Evolutionary conservation across 2,329 filamentous ascomycete genomes (phyloP).

Genomic region (Teratosphaeria viscida): DNA sequence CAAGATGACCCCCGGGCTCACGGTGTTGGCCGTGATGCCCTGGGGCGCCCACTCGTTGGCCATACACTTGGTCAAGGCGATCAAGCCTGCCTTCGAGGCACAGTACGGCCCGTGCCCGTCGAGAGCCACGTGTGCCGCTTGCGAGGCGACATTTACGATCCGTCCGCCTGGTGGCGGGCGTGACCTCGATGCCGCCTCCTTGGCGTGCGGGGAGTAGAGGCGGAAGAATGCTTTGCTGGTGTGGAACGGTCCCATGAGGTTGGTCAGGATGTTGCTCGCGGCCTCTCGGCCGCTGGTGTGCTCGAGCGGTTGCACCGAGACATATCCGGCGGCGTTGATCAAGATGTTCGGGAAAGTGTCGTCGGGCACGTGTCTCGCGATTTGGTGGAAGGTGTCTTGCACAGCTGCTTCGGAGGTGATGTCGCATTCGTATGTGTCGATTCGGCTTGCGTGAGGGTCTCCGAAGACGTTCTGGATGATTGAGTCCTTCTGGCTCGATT

Average conservation of each 20-base stretch:
- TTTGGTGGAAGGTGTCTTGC: conserved; percentile 19
- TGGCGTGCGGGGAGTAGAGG: conserved; percentile 21
- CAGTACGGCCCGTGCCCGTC: conserved; percentile 38
- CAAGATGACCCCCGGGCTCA: conserved; percentile 38
- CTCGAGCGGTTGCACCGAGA: conserved; percentile 36
- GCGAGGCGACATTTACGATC: conserved; percentile 38
- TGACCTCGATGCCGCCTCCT: conserved; percentile 5
- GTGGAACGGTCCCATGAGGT: conserved; percentile 37
- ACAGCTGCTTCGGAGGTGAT: conserved; percentile 24
- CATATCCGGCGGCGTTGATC: conserved; percentile 31
- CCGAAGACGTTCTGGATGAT: conserved; percentile 30
- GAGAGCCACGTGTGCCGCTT: conserved; percentile 38
- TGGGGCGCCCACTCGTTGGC: conserved; percentile 37
- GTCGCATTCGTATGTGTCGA: conserved; percentile 26
- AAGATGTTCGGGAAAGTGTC: conserved; percentile 18
- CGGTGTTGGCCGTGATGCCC: conserved; percentile 38
- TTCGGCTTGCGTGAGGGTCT: conserved; percentile 5
- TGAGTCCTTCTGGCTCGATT: conserved; percentile 28
- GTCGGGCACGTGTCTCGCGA: conserved; percentile 10
- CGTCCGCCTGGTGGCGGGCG: conserved; percentile 22
- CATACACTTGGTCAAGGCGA: conserved; percentile 36
- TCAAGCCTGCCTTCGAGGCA: conserved; percentile 37
- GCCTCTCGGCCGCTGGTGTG: conserved; percentile 34
- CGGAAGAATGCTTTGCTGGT: conserved; percentile 36
- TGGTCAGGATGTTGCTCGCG: conserved; percentile 34